Evolutionary conservation across 441 rosid species (phyloP).

Genomic region (Brassica hybrid): DNA sequence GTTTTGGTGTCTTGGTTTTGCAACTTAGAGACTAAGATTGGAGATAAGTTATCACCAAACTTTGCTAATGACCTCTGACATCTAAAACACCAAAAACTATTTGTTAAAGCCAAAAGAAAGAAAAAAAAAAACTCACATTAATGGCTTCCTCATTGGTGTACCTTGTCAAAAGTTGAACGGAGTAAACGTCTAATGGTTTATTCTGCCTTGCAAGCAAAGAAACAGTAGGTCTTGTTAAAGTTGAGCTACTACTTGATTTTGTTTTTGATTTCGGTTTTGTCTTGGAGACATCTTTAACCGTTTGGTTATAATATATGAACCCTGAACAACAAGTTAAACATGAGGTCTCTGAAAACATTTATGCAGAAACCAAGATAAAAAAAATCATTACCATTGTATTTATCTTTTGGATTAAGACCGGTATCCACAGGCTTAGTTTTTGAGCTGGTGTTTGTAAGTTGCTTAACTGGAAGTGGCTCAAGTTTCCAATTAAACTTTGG

Average conservation of each 20-base stretch:
- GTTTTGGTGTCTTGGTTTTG: slow-evolving; percentile 52
- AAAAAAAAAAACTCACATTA: neutral
- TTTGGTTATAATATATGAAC: slow-evolving; percentile 33
- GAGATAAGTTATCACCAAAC: slow-evolving; percentile 42
- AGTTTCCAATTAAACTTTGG: slow-evolving; percentile 49
- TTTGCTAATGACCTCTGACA: slow-evolving; percentile 39
- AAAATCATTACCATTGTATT: slow-evolving; percentile 34
- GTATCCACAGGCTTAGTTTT: slow-evolving; percentile 29
- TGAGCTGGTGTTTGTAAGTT: slow-evolving; percentile 9
- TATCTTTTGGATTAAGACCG: slow-evolving; percentile 26
- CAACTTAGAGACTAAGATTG: slow-evolving; percentile 32
- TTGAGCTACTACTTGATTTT: slow-evolving; percentile 49
- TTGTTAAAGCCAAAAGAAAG: neutral
- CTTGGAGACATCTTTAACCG: slow-evolving; percentile 34
- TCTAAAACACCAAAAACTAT: slow-evolving; percentile 38
- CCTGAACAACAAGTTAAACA: slow-evolving; percentile 24
- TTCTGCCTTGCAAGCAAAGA: slow-evolving; percentile 62
- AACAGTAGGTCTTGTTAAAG: slow-evolving; percentile 63
- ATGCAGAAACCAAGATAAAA: neutral
- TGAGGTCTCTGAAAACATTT: neutral
- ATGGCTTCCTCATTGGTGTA: slow-evolving; percentile 3
- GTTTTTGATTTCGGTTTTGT: slow-evolving; percentile 32
- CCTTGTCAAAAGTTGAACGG: slow-evolving; percentile 51
- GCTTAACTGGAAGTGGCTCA: slow-evolving; percentile 23
- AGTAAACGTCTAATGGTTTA: slow-evolving; percentile 41